Evolutionary conservation across 768 basidiomycete species (phyloP).

Genomic region (Pholiota microspora): DNA sequence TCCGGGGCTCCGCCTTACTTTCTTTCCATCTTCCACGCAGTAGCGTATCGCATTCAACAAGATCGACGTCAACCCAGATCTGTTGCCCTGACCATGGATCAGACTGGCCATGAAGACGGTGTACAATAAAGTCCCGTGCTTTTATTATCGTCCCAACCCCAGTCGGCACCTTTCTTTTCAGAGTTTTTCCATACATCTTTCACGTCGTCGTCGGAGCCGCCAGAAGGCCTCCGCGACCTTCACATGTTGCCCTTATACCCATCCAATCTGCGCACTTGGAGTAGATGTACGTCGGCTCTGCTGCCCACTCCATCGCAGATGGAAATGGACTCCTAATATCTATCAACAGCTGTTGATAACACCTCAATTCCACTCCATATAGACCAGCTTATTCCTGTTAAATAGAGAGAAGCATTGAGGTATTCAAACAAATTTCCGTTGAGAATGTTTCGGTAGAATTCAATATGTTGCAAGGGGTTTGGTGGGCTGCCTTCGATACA

Average conservation of each 20-base stretch:
- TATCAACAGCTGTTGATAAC: background rate
- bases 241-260: background rate
- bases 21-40: background rate
- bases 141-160: background rate
- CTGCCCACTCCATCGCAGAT: background rate
- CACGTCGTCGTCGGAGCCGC: constrained; percentile 1
- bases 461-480: background rate
- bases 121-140: background rate
- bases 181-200: background rate
- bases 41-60: background rate
- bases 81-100: constrained; percentile 1
- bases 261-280: constrained; percentile 2
- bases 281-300: background rate
- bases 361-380: background rate
- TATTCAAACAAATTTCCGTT: background rate
- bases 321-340: background rate
- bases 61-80: constrained; percentile 1
- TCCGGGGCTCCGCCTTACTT: constrained; percentile 4
- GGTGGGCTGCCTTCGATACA: background rate
- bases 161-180: background rate
- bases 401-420: too few species aligned
- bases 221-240: constrained; percentile 1
- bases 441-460: background rate
- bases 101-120: background rate
- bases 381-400: background rate